Evolutionary conservation across 192 early-diverging fungal genomes (phyloP), one percentile per base, ranked within the genome.

Genomic region (Neocallimastix lanati): DNA sequence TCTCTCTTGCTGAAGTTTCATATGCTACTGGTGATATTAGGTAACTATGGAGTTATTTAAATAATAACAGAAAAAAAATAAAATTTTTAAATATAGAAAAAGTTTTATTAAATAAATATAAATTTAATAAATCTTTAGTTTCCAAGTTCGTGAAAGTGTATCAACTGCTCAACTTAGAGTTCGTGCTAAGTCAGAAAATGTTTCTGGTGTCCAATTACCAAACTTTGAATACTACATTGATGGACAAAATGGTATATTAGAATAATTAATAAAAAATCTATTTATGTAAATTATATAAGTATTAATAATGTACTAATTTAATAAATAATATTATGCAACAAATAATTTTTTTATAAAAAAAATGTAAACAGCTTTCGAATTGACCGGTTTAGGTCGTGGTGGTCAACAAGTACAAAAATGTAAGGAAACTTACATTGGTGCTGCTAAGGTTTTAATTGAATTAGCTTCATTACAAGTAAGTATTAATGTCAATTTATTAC

Each of bases 361-460:
- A 28, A 13, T 30, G 13, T 81, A n/a, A 12, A 28, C 78, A 94
- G 93, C 88, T 12, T 96, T 97, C 86, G 98, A 99, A 83, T 89
- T 98, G 76, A 97, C 98, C n/a, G 98, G 98, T 79, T 86, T 99
- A 82, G 98, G 98, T 13, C 92, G 97, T 29, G 98, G 98, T 80
- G 98, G 98, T 21, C 96, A 98, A 88, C 96, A 98, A 84, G 89
- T 99, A 37, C 94, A 96, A 83, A 94, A 93, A 82, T 93, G 94
- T 78, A 94, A 96, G 76, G 94, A 96, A 18, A 95, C 94, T 25
- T 99, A 99, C 87, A 91, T 90, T 79, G 95, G 94, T 84, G 95
- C 97, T 18, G 93, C 96, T 9, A 92, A 96, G 83, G 94, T 93
- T n/a, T 85, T 99, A 79, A 93, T 99, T 12, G 97, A 98, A 81